A percentile compares a stretch with the other conserved stretches of the same genome.
Evolutionary conservation across 768 basidiomycete species (phyloP).

Genomic region (Serendipita vermifera): DNA sequence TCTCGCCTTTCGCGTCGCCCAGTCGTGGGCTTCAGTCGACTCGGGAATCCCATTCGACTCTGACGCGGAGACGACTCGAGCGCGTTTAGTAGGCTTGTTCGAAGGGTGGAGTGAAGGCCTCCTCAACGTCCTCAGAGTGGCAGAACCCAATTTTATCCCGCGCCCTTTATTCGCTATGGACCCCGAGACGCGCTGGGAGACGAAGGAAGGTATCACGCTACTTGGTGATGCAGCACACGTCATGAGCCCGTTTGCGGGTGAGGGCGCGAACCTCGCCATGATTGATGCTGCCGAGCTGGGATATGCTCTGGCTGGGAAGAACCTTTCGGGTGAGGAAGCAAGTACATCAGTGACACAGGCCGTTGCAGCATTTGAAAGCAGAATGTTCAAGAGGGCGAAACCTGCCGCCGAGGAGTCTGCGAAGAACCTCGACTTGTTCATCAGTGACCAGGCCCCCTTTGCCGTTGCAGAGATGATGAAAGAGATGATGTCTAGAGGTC

Average conservation of each 20-base stretch:
- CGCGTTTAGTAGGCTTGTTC: constrained; percentile 12
- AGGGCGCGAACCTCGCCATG: constrained; percentile 29
- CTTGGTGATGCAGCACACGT: constrained; percentile 30
- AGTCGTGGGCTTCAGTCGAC: constrained; percentile 15
- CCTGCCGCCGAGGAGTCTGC: background rate
- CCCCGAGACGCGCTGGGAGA: constrained; percentile 13
- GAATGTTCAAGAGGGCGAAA: background rate
- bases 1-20: constrained; percentile 12
- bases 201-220: constrained; percentile 15
- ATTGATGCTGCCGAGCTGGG: constrained; percentile 19
- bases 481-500: too few relatives aligned
- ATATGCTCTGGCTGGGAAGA: background rate
- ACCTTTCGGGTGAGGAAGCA: background rate
- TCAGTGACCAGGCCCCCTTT: background rate
- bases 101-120: constrained; percentile 14
- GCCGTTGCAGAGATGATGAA: too few relatives aligned
- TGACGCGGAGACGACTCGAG: background rate
- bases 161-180: constrained; percentile 12
- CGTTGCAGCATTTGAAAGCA: background rate
- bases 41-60: constrained; percentile 12
- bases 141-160: constrained; percentile 14
- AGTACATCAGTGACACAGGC: background rate
- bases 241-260: constrained; percentile 28
- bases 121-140: constrained; percentile 14
- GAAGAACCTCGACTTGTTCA: constrained; percentile 2